Percentiles rank a stretch among this genome's conserved stretches.
phyloP scores from a whole-genome alignment of 208 protist species.

The Zelonia costaricensis region DNA sequence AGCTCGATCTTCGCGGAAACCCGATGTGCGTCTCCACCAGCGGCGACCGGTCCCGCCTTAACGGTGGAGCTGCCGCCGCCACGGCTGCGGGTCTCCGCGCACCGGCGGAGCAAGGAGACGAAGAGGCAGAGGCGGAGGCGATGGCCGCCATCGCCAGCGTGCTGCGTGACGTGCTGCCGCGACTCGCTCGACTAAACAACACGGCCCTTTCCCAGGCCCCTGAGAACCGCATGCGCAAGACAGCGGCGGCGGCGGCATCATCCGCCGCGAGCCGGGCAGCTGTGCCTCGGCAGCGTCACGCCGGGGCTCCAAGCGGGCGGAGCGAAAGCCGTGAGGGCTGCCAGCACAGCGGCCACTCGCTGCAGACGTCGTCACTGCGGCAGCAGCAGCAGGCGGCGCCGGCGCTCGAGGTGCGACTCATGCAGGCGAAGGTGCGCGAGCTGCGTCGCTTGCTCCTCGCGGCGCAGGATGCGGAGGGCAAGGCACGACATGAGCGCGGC shows the following conservation, averaged over 20 bases:
- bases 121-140: no score
- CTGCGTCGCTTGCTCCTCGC: constrained; percentile 55
- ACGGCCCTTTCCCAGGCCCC: constrained; percentile 64
- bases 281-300: no score
- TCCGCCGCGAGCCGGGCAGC: no score
- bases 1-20: constrained; percentile 70
- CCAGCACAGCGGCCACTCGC: constrained; percentile 1
- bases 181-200: constrained; percentile 62
- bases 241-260: constrained; percentile 1
- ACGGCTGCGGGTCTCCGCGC: no score
- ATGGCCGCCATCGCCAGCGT: background rate
- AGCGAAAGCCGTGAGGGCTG: background rate
- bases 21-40: constrained; percentile 18
- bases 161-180: constrained; percentile 43
- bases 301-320: no score
- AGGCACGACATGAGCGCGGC: constrained; percentile 42
- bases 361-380: background rate
- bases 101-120: no score
- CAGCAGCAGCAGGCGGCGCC: background rate
- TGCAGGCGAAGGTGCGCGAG: constrained; percentile 66
- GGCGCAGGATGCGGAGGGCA: constrained; percentile 44
- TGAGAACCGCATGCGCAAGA: constrained; percentile 40
- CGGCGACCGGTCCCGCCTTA: background rate
- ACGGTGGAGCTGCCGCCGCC: background rate
- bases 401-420: constrained; percentile 41